These are phyloP conservation scores for Xylaria flabelliformis DNA, from an alignment of 495 filamentous ascomycete species.

Conservation along the genomic window DNA sequence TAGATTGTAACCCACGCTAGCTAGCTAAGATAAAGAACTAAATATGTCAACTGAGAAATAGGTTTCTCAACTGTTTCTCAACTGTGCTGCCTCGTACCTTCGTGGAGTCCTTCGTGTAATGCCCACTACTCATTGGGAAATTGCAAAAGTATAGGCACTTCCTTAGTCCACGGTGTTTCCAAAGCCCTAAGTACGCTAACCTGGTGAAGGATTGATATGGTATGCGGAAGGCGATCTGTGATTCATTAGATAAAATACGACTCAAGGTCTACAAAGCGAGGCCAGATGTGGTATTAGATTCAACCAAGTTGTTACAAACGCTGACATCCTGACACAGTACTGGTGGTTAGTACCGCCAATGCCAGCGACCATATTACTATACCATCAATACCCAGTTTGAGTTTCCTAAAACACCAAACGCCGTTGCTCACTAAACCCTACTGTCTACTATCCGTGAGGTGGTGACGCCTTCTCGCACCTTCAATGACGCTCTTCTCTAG, in stretches of 20 bases:
- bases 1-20: background rate
- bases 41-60: background rate
- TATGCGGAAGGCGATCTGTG: background rate
- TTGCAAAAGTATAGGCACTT: background rate
- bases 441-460: conserved; percentile 4
- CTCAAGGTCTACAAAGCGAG: background rate
- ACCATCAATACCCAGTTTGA: background rate
- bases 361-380: background rate
- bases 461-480: conserved; percentile 28
- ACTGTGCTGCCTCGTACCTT: background rate
- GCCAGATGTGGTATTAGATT: background rate
- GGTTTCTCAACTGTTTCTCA: background rate
- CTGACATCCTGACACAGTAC: background rate
- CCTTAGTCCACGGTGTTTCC: background rate
- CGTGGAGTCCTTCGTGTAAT: background rate
- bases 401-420: conserved; percentile 4
- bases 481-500: conserved; percentile 40
- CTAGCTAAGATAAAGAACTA: background rate
- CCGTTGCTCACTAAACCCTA: conserved; percentile 2
- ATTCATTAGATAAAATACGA: background rate
- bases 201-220: background rate
- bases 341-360: conserved; percentile 12
- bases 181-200: background rate
- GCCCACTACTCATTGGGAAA: background rate
- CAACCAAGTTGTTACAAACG: conserved; percentile 53